Conservation (phyloP, 345 rosid genomes). For the Gossypium stocksii region DNA sequence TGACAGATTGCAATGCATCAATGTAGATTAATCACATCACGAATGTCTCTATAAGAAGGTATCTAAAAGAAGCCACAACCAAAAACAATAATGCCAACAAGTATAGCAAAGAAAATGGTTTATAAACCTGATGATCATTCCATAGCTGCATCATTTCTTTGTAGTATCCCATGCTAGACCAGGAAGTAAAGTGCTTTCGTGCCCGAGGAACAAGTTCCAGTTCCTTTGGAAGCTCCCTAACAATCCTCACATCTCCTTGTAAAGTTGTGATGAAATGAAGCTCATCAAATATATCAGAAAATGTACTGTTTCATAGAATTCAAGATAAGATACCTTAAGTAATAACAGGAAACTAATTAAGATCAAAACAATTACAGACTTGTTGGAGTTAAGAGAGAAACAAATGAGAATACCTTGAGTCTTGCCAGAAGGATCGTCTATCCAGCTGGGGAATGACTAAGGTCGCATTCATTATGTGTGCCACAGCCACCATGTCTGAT, state of each 20-base stretch:
- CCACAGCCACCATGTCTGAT: conserved; percentile 90
- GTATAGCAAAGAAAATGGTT: not conserved
- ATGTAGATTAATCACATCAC: not conserved
- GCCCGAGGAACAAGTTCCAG: conserved; percentile 71
- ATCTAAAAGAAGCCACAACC: not conserved
- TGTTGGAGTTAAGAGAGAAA: not conserved
- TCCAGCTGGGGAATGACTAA: conserved; percentile 87
- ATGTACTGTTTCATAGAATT: conserved; percentile 41
- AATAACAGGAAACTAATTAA: conserved; percentile 7
- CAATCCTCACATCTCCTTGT: conserved; percentile 61
- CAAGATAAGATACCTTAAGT: conserved; percentile 16
- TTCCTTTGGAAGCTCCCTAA: conserved; percentile 67
- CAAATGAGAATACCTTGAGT: conserved; percentile 55
- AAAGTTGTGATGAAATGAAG: conserved; percentile 57
- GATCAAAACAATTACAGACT: not conserved
- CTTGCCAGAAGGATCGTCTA: conserved; percentile 89
- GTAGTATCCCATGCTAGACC: conserved; percentile 78
- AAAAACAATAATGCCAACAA: not conserved
- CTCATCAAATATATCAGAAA: conserved; percentile 83
- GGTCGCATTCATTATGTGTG: conserved; percentile 85
- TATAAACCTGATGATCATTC: conserved; percentile 57
- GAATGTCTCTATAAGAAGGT: not conserved
- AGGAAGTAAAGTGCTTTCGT: conserved; percentile 82
- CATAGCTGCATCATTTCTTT: conserved; percentile 72
- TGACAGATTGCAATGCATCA: not conserved